Evolutionary conservation across 2,329 filamentous ascomycete species (phyloP), one percentile per base, ranked within the genome.

Genomic region (Ilyonectria sp.): DNA sequence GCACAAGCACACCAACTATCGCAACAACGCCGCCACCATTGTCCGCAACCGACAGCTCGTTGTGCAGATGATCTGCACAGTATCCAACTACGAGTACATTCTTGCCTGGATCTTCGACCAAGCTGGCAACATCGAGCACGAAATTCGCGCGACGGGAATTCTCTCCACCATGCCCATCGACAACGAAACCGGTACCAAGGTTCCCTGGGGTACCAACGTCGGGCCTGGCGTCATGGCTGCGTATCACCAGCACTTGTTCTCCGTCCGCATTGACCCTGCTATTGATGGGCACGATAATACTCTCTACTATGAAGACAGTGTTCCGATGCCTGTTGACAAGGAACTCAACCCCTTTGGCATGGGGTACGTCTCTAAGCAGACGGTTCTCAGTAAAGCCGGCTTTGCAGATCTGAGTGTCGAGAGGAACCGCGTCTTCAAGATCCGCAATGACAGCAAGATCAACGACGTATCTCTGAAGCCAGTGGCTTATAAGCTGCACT

Each of bases 1-100:
- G 2, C 93, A 92, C 85, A 94, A 94, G 79, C 90, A 92, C 79
- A 93, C 58, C 89, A 92, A 94, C 77, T 93, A 93, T 85, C 89
- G 92, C 49, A 91, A 93, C 74, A 89, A 92, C 91, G 88, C 3
- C 86, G 86, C 86, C 1, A 85, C 86, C 0, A 85, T 89, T 2
- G 84, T 84, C 0, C 80, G 88, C 13, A 82, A 82, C 64, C 82
- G 88, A 3, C 82, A 88, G 53, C 81, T 90, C 2, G 86, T 90
- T 1, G 75, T 90, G 3, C 87, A 90, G 69, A 87, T 84, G 67
- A 88, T 89, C 75, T 86, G 88, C 73, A 90, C 88, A 0, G 82
- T 90, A 2, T 85, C 85, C 26, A 90, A 90, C 78, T 90, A 90
- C 78, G 88, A 90, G 72, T 90, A 81, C 57, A 76, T 79, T 19